Evolutionary conservation across 441 rosid species (phyloP).

Genomic region (Cnidoscolus chayamansa): DNA sequence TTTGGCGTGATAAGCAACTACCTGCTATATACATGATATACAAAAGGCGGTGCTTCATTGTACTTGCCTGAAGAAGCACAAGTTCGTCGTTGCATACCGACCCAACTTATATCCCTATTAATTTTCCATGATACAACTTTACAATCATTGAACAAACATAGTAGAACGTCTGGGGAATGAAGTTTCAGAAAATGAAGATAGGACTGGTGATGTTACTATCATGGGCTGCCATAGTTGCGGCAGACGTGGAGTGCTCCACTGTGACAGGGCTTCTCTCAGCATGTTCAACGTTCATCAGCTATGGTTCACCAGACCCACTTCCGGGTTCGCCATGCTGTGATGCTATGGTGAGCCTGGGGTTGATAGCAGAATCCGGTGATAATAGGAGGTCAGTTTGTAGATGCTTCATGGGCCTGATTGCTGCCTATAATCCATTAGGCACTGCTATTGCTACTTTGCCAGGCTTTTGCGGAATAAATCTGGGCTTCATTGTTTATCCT

Average conservation of each 20-base stretch:
- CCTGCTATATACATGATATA: no score
- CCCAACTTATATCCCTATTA: not conserved
- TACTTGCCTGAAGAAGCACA: constrained; percentile 3
- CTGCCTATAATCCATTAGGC: constrained; percentile 46
- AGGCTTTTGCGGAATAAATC: constrained; percentile 62
- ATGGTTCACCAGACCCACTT: constrained; percentile 65
- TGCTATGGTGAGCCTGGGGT: constrained; percentile 45
- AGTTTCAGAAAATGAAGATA: not conserved
- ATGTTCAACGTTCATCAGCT: constrained; percentile 54
- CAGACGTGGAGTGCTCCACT: constrained; percentile 44
- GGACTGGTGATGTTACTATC: constrained; percentile 21
- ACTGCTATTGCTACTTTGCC: constrained; percentile 70
- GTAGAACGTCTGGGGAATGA: not conserved
- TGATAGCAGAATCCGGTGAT: constrained; percentile 38
- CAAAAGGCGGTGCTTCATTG: not conserved
- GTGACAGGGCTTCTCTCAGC: constrained; percentile 53
- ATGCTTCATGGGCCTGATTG: constrained; percentile 58
- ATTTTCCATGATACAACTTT: not conserved
- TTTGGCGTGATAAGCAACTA: constrained; percentile 93
- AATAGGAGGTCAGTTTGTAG: constrained; percentile 42
- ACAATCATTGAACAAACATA: not conserved
- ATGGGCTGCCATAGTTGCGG: constrained; percentile 24
- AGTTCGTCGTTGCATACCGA: constrained; percentile 16
- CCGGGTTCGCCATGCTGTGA: constrained; percentile 76
- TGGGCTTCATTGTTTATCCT: constrained; percentile 65